These are phyloP conservation scores for Diaporthe citri DNA, from an alignment of 2,329 filamentous ascomycete genomes.

Conservation along the genomic window DNA sequence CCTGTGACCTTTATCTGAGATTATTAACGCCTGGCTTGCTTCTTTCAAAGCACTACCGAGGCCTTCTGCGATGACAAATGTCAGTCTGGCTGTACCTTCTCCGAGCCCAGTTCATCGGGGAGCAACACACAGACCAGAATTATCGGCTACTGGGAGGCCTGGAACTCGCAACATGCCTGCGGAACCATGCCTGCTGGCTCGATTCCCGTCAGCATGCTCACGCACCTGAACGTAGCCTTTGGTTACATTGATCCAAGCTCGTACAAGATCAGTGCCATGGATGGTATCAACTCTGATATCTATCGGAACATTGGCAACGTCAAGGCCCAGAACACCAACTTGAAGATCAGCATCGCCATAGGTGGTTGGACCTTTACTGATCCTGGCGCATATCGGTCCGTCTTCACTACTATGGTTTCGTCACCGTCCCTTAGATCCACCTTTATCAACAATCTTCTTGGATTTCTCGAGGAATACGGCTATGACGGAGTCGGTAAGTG, in stretches of 20 bases:
- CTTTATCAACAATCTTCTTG: slow-evolving; percentile 44
- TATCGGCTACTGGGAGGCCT: slow-evolving; percentile 48
- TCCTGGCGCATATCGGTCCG: slow-evolving; percentile 42
- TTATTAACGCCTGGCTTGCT: too few relatives aligned
- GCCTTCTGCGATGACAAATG: slow-evolving; percentile 40
- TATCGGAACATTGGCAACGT: slow-evolving; percentile 49
- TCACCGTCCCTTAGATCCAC: slow-evolving; percentile 30
- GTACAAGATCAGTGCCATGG: slow-evolving; percentile 42
- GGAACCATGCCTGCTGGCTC: slow-evolving; percentile 43
- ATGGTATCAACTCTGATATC: slow-evolving; percentile 33
- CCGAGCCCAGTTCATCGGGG: background rate
- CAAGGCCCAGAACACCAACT: slow-evolving; percentile 45
- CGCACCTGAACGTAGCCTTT: slow-evolving; percentile 53
- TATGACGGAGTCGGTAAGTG: slow-evolving; percentile 47
- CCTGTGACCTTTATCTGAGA: too few relatives aligned
- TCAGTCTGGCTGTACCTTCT: background rate
- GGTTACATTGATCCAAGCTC: slow-evolving; percentile 49
- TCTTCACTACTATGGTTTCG: slow-evolving; percentile 47
- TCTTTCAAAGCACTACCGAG: too few relatives aligned
- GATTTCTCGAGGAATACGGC: slow-evolving; percentile 44
- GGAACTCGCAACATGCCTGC: slow-evolving; percentile 40
- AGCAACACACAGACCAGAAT: background rate
- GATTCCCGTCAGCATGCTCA: slow-evolving; percentile 46
- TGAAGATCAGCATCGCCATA: slow-evolving; percentile 55
- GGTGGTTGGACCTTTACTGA: slow-evolving; percentile 55